These are phyloP conservation scores for Sporodiniella umbellata DNA, from an alignment of 371 early-diverging fungal species.

Conservation along the genomic window DNA sequence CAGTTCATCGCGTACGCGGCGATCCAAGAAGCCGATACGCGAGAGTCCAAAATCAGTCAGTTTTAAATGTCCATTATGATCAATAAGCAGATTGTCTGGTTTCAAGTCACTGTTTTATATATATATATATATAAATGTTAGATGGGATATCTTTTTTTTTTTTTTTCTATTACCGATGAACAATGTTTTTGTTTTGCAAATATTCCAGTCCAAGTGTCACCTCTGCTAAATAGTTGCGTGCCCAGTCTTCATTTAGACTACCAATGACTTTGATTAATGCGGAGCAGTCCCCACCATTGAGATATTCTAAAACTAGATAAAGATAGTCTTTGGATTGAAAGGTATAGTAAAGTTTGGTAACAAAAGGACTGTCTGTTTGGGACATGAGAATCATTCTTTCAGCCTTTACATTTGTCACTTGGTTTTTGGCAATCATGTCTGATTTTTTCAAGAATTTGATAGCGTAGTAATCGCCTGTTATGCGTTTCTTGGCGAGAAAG, in stretches of 20 bases:
- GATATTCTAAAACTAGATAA: slow-evolving; percentile 94
- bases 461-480: slow-evolving; percentile 86
- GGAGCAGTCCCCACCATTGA: slow-evolving; percentile 96
- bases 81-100: slow-evolving; percentile 90
- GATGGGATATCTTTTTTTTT: slow-evolving; percentile 1
- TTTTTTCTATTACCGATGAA: slow-evolving; percentile 71
- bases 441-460: slow-evolving; percentile 88
- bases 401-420: slow-evolving; percentile 86
- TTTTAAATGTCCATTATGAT: slow-evolving; percentile 88
- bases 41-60: slow-evolving; percentile 96
- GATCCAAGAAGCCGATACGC: slow-evolving; percentile 80
- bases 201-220: slow-evolving; percentile 92
- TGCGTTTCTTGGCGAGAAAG: slow-evolving; percentile 78
- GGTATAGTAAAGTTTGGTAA: slow-evolving; percentile 89
- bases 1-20: slow-evolving; percentile 66
- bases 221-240: slow-evolving; percentile 91
- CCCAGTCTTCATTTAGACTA: slow-evolving; percentile 86
- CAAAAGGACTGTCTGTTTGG: slow-evolving; percentile 88
- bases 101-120: slow-evolving; percentile 70
- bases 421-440: slow-evolving; percentile 92
- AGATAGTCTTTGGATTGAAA: slow-evolving; percentile 92
- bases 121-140: too few relatives aligned
- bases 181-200: slow-evolving; percentile 79
- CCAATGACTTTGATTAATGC: slow-evolving; percentile 87
- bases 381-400: slow-evolving; percentile 84